phyloP scores from a whole-genome alignment of 148 eudicot genomes.

The Pouteria glomerata region DNA sequence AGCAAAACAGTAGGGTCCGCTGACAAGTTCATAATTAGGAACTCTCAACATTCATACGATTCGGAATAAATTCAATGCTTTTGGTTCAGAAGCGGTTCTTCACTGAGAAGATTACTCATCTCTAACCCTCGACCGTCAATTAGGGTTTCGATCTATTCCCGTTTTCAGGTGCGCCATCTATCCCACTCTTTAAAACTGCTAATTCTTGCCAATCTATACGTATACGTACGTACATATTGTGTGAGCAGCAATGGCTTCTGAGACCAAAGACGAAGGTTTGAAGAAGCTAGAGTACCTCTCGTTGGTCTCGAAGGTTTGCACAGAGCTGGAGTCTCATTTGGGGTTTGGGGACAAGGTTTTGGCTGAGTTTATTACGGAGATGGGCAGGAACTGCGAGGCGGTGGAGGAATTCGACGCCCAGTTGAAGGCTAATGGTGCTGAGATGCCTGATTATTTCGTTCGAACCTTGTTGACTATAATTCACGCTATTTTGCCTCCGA shows the following conservation, averaged over 20 bases:
- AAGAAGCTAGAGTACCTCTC: constrained; percentile 70
- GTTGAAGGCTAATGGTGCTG: constrained; percentile 66
- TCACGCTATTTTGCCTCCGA: constrained; percentile 84
- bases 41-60: no score
- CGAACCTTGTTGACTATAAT: constrained; percentile 65
- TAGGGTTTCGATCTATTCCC: no score
- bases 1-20: no score
- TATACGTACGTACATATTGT: no score
- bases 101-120: no score
- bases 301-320: constrained; percentile 70
- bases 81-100: no score
- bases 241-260: constrained; percentile 7
- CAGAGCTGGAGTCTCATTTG: constrained; percentile 69
- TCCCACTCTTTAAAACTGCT: no score
- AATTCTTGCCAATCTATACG: no score
- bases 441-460: constrained; percentile 80
- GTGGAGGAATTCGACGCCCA: constrained; percentile 67
- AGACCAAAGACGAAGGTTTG: constrained; percentile 28
- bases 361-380: constrained; percentile 68
- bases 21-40: no score
- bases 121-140: no score
- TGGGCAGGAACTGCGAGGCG: constrained; percentile 47
- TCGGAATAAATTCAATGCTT: no score
- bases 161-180: no score
- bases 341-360: constrained; percentile 64